A percentile compares a stretch with the other conserved stretches of the same genome.
These are phyloP conservation scores for Orobanche coerulescens DNA, from an alignment of 257 asterid species.

Conservation along the genomic window DNA sequence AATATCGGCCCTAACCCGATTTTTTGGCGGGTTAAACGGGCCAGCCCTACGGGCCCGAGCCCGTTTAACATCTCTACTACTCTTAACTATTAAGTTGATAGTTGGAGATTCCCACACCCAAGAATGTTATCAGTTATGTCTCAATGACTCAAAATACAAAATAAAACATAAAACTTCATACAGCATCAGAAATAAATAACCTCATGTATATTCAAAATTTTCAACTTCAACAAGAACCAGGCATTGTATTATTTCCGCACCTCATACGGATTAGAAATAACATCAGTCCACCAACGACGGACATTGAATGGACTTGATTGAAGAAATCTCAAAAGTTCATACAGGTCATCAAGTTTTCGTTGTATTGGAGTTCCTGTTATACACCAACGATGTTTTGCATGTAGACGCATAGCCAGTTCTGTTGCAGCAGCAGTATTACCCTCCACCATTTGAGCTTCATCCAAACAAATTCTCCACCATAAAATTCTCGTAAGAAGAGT, in stretches of 20 bases:
- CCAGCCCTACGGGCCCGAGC: too few species aligned
- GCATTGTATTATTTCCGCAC: conserved; percentile 29
- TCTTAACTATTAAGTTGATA: not conserved
- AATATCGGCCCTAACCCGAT: too few species aligned
- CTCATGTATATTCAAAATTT: conserved; percentile 2
- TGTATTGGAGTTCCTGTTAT: conserved; percentile 98
- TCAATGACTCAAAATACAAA: too few species aligned
- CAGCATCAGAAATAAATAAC: too few species aligned
- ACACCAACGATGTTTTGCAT: conserved; percentile 92
- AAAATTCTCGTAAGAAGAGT: conserved; percentile 83
- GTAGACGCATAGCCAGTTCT: conserved; percentile 85
- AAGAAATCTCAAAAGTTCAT: conserved; percentile 83
- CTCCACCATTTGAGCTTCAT: conserved; percentile 99
- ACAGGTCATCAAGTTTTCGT: conserved; percentile 81
- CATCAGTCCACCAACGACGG: conserved; percentile 89
- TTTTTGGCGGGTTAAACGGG: too few species aligned
- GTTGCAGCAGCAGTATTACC: conserved; percentile 88
- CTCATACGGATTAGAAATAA: conserved; percentile 85
- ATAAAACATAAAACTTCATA: too few species aligned
- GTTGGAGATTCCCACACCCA: not conserved
- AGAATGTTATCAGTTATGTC: too few species aligned
- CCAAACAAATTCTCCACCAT: conserved; percentile 99
- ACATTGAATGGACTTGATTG: conserved; percentile 77
- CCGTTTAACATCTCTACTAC: too few species aligned
- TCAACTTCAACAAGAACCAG: conserved; percentile 12